Evolutionary conservation across 2,329 filamentous ascomycete species (phyloP).

Genomic region (Ophiosphaerella korrae): DNA sequence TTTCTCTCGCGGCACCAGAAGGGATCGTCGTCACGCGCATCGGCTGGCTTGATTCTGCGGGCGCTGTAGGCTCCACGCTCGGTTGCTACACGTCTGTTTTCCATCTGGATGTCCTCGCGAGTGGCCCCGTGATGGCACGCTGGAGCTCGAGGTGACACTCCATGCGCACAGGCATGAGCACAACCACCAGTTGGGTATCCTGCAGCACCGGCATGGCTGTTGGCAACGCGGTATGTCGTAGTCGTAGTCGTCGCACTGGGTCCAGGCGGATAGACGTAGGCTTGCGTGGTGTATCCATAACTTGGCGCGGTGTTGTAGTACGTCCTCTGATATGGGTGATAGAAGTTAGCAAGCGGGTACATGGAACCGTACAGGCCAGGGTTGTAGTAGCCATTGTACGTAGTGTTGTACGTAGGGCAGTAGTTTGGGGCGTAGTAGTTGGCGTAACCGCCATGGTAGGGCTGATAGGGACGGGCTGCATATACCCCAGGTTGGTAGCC

Average conservation of each 20-base stretch:
- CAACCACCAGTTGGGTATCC: not conserved
- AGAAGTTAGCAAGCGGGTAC: conserved; percentile 45
- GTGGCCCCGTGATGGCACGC: conserved; percentile 18
- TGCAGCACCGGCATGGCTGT: conserved; percentile 16
- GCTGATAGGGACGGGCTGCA: conserved; percentile 25
- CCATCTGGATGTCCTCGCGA: conserved; percentile 35
- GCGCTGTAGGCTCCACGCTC: conserved; percentile 39
- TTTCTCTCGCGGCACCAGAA: conserved; percentile 48
- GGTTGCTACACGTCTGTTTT: conserved; percentile 38
- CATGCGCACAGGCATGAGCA: not conserved
- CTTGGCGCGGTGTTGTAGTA: conserved; percentile 32
- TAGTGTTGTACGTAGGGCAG: conserved; percentile 9
- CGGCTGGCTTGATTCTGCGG: conserved; percentile 38
- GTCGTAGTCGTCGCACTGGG: conserved; percentile 21
- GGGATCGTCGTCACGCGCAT: conserved; percentile 38
- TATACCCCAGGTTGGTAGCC: conserved; percentile 34
- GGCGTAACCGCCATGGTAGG: conserved; percentile 12
- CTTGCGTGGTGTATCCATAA: conserved; percentile 26
- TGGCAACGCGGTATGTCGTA: conserved; percentile 33
- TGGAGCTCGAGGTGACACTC: too few species aligned
- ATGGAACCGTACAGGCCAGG: conserved; percentile 30
- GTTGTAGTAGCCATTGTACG: conserved; percentile 30
- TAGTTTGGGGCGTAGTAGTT: conserved; percentile 15
- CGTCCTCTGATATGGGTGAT: conserved; percentile 38
- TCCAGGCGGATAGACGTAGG: conserved; percentile 29